A percentile compares a stretch with the other conserved stretches of the same genome.
phyloP scores from a whole-genome alignment of 1,139 yeast species.

The Geotrichum cucujoidarum region DNA sequence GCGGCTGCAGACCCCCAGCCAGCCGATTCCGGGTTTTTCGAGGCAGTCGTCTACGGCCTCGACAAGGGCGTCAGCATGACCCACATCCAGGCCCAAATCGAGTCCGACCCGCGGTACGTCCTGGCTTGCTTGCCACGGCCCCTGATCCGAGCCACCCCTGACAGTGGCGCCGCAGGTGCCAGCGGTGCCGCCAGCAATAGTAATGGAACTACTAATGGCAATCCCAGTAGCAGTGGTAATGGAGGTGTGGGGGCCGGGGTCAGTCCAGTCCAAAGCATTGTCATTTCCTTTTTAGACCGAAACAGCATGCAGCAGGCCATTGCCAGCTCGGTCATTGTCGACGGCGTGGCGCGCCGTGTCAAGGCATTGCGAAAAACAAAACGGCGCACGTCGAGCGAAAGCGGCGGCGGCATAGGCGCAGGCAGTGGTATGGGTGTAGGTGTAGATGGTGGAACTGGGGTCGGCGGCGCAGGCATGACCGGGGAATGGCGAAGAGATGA shows the following conservation, averaged over 20 bases:
- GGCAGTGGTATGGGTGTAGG: too few species aligned
- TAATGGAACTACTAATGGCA: background rate
- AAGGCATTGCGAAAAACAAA: conserved; percentile 11
- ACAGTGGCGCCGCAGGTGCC: background rate
- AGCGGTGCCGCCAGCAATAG: background rate
- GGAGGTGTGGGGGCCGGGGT: too few species aligned
- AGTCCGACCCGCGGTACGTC: background rate
- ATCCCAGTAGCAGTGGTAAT: too few species aligned
- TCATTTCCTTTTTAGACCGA: conserved; percentile 10
- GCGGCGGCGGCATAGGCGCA: too few species aligned
- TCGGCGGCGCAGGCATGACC: too few species aligned
- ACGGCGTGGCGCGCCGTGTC: conserved; percentile 12
- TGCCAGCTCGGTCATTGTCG: conserved; percentile 12
- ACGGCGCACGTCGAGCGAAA: background rate
- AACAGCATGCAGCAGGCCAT: conserved; percentile 9
- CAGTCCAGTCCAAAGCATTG: conserved; percentile 11
- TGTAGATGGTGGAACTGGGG: too few species aligned
- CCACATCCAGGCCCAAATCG: conserved; percentile 12
- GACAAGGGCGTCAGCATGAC: conserved; percentile 13
- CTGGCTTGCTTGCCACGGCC: conserved; percentile 17
- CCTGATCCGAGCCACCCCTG: conserved; percentile 4
- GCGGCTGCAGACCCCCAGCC: background rate
- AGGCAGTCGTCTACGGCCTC: conserved; percentile 18
- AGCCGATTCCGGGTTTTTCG: background rate
- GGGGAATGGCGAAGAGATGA: too few species aligned